Percentiles rank a stretch among this genome's conserved stretches.
Conservation (phyloP, 257 asterid species). For the Solanum chmielewskii region DNA sequence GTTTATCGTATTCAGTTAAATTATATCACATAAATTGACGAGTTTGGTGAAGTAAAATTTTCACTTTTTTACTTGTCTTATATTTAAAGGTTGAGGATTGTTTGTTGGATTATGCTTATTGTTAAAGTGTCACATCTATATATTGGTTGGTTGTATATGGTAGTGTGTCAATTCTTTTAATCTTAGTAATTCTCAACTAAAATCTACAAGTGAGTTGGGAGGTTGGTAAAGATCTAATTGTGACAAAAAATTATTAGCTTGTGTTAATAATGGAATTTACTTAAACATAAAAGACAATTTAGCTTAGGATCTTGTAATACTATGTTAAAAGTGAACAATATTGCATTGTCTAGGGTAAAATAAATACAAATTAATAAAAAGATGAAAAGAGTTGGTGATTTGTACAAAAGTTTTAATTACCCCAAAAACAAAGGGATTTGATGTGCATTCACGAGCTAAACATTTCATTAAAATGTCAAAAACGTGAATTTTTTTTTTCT, state of each 20-base stretch:
- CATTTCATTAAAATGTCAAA: not conserved
- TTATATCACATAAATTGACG: too few species aligned
- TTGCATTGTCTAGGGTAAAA: too few species aligned
- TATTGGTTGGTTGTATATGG: not conserved
- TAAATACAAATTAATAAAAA: too few species aligned
- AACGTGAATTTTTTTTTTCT: not conserved
- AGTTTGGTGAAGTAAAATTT: not conserved
- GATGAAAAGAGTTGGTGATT: too few species aligned
- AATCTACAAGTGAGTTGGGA: not conserved
- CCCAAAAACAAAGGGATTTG: not conserved
- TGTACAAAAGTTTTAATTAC: not conserved
- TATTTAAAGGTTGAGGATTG: not conserved
- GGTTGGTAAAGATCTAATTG: not conserved
- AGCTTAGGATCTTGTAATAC: not conserved
- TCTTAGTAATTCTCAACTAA: not conserved
- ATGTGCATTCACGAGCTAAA: not conserved
- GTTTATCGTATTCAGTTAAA: too few species aligned
- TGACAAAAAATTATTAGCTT: not conserved
- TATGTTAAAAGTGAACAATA: too few species aligned
- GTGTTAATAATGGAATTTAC: not conserved
- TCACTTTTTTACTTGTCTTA: not conserved
- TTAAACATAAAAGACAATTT: not conserved
- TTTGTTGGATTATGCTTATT: not conserved
- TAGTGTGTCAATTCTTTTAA: not conserved
- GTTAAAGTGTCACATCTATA: not conserved